Base-by-base conservation (phyloP, 345 rosid species). In the Anastatica hierochuntica region DNA sequence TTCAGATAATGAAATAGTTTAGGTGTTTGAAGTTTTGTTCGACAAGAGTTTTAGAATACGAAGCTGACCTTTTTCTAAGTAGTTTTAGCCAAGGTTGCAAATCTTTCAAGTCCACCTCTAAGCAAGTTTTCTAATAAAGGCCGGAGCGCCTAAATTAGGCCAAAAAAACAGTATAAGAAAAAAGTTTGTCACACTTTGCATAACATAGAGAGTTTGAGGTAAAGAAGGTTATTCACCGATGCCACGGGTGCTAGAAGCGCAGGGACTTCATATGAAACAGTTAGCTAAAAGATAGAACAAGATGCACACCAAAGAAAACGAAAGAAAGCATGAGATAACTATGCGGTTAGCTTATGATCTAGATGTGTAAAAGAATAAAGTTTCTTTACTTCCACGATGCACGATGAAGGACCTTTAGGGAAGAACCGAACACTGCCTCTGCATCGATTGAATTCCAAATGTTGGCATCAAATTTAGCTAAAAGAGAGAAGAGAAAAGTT, bases 181-280 rank as follows among this genome's bases (percentile, higher is more conserved):
- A 39, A 26, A 33, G 26, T 14, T 0, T 18, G 17, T 41, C 14
- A 50, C 49, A 42, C 2, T 48, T 15, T 2, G 6, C 1, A 0
- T 23, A 6, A 44, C 27, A 10, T 43, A 49, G 40, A 41, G 50
- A 43, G 4, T 9, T 21, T 55, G 29, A 4, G 30, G 43, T 34
- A 50, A 23, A 24, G 64, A 42, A 38, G 39, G 30, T 18, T 65
- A n/a, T 86, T 79, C 70, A 87, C 96, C 17, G 95, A 71, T 73
- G 96, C 94, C 49, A 92, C 79, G 0, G 96, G 98, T 41, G 30
- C 37, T 63, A 92, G 56, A 33, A 92, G 70, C 39, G 70, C 76
- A 56, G 98, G 98, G 73, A 92, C 86, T 72, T 92, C 95, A 34
- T 92, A 92, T 33, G 98, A 85, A 51, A 88, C 85, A 0, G 94